These are phyloP conservation scores for Castanea sativa DNA, from an alignment of 306 rosid species.

Conservation along the genomic window DNA sequence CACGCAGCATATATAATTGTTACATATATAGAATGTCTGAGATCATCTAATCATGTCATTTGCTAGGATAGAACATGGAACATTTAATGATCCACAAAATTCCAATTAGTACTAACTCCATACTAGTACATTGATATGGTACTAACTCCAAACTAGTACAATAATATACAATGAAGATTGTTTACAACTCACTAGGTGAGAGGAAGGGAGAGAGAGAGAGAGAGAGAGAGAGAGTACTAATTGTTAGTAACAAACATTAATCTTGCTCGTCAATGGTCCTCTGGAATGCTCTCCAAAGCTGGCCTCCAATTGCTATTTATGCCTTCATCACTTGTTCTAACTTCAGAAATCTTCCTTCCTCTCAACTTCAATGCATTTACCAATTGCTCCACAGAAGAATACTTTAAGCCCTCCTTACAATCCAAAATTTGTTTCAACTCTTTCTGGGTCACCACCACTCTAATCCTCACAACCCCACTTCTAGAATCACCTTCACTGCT, in stretches of 20 bases:
- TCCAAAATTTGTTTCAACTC: constrained; percentile 64
- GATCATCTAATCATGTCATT: no score
- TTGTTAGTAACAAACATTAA: background rate
- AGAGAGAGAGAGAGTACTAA: background rate
- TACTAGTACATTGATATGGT: constrained; percentile 25
- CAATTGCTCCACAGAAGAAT: constrained; percentile 52
- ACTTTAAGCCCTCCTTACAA: constrained; percentile 20
- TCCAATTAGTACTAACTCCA: constrained; percentile 17
- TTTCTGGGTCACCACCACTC: constrained; percentile 63
- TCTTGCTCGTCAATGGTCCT: constrained; percentile 31
- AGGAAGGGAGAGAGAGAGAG: background rate
- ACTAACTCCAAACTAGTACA: constrained; percentile 22
- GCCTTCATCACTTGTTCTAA: constrained; percentile 17
- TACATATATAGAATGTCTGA: no score
- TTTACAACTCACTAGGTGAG: constrained; percentile 11
- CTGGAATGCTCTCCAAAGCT: constrained; percentile 62
- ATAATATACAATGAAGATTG: constrained; percentile 12
- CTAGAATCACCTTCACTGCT: constrained; percentile 12
- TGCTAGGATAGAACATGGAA: background rate
- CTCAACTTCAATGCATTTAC: constrained; percentile 46
- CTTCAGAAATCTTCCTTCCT: constrained; percentile 42
- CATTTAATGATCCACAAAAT: background rate
- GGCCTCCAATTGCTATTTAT: constrained; percentile 48
- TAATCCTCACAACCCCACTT: constrained; percentile 66
- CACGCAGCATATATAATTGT: no score